phyloP scores from a whole-genome alignment of 1,284 basidiomycete genomes.

The Cryptococcus amylolentus region DNA sequence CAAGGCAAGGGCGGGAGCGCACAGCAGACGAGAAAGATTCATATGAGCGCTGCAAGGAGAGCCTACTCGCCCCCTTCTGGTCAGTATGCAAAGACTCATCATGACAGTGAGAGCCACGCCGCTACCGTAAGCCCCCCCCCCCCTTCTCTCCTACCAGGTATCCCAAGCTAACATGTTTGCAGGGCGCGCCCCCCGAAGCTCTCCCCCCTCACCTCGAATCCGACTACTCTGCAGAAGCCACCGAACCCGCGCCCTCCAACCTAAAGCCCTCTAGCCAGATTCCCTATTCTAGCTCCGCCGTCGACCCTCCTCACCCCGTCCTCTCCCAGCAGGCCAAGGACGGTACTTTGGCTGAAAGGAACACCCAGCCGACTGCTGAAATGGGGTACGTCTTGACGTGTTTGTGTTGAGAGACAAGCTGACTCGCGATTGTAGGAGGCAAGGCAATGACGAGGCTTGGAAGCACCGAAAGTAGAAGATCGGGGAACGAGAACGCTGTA shows the following conservation, averaged over 20 bases:
- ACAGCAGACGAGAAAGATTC: slow-evolving; percentile 13
- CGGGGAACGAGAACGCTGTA: neutral
- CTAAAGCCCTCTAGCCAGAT: slow-evolving; percentile 26
- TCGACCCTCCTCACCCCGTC: slow-evolving; percentile 35
- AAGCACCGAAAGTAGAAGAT: slow-evolving; percentile 21
- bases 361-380: slow-evolving; percentile 29
- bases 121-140: slow-evolving; percentile 27
- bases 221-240: slow-evolving; percentile 17
- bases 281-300: slow-evolving; percentile 28
- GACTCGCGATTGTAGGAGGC: slow-evolving; percentile 2
- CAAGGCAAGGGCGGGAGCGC: neutral
- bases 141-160: neutral
- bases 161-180: neutral
- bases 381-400: slow-evolving; percentile 29
- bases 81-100: slow-evolving; percentile 31
- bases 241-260: slow-evolving; percentile 10
- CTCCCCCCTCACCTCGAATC: slow-evolving; percentile 26
- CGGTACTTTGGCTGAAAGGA: slow-evolving; percentile 34
- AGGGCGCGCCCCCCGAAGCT: slow-evolving; percentile 25
- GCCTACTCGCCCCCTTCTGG: slow-evolving; percentile 17
- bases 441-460: slow-evolving; percentile 26
- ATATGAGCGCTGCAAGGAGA: slow-evolving; percentile 4
- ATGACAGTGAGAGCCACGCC: slow-evolving; percentile 21
- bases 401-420: neutral
- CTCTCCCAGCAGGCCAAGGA: slow-evolving; percentile 27